Conservation (phyloP, 768 basidiomycete species). For the Rubroboletus satanas region DNA sequence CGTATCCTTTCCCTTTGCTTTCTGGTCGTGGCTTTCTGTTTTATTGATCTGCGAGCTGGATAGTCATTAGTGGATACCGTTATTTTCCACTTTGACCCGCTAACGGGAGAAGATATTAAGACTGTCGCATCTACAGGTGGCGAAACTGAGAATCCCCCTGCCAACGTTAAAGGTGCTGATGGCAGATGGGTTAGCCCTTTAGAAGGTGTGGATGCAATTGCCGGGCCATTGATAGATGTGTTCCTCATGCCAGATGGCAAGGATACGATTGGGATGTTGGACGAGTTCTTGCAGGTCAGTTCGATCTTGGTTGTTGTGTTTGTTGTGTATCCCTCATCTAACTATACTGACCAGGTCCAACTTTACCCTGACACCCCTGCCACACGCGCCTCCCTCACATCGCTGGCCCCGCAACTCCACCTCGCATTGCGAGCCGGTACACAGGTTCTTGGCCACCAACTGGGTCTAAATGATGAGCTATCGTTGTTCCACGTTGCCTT, state of each 20-base stretch:
- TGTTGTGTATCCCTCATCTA: background rate
- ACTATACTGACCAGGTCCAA: conserved; percentile 42
- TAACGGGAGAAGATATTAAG: conserved; percentile 66
- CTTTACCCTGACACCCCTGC: conserved; percentile 61
- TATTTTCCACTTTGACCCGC: conserved; percentile 69
- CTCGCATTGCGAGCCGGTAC: conserved; percentile 53
- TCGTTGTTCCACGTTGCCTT: conserved; percentile 49
- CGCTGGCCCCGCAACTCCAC: conserved; percentile 44
- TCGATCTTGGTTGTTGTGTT: background rate
- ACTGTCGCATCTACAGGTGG: conserved; percentile 20
- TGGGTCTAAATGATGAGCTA: conserved; percentile 40
- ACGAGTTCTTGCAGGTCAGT: conserved; percentile 71
- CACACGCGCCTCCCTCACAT: conserved; percentile 42
- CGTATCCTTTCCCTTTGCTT: conserved; percentile 19
- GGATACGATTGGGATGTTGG: conserved; percentile 62
- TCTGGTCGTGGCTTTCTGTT: background rate
- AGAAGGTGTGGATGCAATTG: conserved; percentile 58
- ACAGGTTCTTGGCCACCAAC: conserved; percentile 56
- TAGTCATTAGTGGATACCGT: conserved; percentile 68
- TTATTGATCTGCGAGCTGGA: conserved; percentile 5
- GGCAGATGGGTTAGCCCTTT: conserved; percentile 36
- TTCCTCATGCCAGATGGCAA: conserved; percentile 46
- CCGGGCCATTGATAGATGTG: conserved; percentile 56
- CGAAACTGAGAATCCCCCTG: background rate
- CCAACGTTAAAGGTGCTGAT: conserved; percentile 2